phyloP scores from a whole-genome alignment of 306 rosid genomes.

The Acmispon strigosus region DNA sequence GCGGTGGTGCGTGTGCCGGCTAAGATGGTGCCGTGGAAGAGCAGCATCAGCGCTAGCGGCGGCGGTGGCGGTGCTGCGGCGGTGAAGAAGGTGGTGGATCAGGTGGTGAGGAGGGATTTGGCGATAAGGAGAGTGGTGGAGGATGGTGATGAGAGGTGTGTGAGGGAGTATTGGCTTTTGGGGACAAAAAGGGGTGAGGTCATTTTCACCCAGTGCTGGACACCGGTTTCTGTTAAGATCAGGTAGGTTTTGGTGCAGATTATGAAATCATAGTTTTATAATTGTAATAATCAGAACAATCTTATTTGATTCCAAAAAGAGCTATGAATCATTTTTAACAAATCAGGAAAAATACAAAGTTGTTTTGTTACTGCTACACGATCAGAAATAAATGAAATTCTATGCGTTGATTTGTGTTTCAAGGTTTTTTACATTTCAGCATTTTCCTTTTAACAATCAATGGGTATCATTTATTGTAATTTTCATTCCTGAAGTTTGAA shows the following conservation, averaged over 20 bases:
- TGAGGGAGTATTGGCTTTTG: constrained; percentile 51
- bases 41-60: constrained; percentile 18
- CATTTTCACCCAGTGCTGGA: constrained; percentile 84
- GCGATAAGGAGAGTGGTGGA: constrained; percentile 54
- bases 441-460: background rate
- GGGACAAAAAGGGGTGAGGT: constrained; percentile 50
- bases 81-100: constrained; percentile 33
- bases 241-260: constrained; percentile 37
- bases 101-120: constrained; percentile 54
- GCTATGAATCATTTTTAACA: background rate
- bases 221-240: constrained; percentile 40
- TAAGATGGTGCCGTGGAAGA: constrained; percentile 49
- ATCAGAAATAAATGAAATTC: background rate
- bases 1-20: constrained; percentile 49
- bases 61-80: background rate
- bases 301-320: background rate
- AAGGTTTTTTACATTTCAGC: background rate
- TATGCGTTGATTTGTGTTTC: background rate
- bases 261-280: background rate
- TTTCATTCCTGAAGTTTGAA: background rate
- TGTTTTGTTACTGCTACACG: background rate
- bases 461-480: background rate
- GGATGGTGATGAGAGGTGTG: constrained; percentile 34
- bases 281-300: background rate
- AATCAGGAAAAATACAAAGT: background rate